These are phyloP conservation scores for Parathielavia appendiculata DNA, from an alignment of 495 filamentous ascomycete species.

Conservation along the genomic window DNA sequence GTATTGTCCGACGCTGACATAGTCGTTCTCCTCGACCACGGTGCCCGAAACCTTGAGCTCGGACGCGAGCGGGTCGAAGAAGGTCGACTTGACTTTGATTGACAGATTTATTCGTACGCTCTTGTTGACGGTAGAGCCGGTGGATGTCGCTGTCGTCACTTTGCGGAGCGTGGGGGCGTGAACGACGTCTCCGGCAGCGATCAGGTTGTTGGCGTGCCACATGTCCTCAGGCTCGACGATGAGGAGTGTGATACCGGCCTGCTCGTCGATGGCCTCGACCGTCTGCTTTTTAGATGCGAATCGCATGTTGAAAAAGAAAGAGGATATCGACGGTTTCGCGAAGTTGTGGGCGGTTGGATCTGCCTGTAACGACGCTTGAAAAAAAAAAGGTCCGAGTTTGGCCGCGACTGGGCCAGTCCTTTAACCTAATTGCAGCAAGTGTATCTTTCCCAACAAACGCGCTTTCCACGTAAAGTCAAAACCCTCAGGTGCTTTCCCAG, in stretches of 20 bases:
- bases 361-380: too few species aligned
- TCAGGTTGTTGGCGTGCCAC: conserved; percentile 98
- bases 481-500: too few species aligned
- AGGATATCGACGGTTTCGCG: too few species aligned
- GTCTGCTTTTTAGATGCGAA: conserved; percentile 36
- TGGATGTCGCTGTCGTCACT: conserved; percentile 62
- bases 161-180: conserved; percentile 79
- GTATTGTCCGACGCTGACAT: conserved; percentile 75
- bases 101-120: conserved; percentile 74
- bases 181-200: conserved; percentile 71
- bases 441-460: too few species aligned
- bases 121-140: conserved; percentile 67
- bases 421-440: too few species aligned
- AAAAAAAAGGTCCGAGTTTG: too few species aligned
- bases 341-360: too few species aligned
- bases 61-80: conserved; percentile 82
- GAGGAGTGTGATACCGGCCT: conserved; percentile 71
- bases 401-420: too few species aligned
- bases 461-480: too few species aligned
- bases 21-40: conserved; percentile 76
- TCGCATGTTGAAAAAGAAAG: conserved; percentile 25
- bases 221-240: conserved; percentile 96
- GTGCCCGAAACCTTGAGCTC: conserved; percentile 80
- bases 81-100: conserved; percentile 74
- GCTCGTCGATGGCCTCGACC: conserved; percentile 65